phyloP scores from a whole-genome alignment of 306 rosid species.

The Trifolium subterraneum region DNA sequence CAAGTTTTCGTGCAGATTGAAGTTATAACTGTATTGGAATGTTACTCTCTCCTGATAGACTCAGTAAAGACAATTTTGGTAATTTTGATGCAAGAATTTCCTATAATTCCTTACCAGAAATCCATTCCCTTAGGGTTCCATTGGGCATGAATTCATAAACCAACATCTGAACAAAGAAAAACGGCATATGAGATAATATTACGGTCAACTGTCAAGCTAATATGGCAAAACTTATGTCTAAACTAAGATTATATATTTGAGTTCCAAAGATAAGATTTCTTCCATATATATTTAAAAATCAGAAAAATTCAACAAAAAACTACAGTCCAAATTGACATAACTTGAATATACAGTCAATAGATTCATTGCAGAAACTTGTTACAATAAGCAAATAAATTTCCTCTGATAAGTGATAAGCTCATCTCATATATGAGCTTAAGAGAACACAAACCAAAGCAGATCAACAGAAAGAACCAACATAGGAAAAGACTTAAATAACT shows the following conservation, averaged over 20 bases:
- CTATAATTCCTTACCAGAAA: slow-evolving; percentile 62
- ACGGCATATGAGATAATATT: slow-evolving; percentile 37
- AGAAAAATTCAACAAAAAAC: neutral
- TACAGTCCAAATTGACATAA: slow-evolving; percentile 15
- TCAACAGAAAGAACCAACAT: slow-evolving; percentile 36
- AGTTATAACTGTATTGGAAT: too few species aligned
- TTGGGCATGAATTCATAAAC: slow-evolving; percentile 91
- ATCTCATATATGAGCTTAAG: neutral
- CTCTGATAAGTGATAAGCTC: neutral
- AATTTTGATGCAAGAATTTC: slow-evolving; percentile 9
- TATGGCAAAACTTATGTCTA: slow-evolving; percentile 24
- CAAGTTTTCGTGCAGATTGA: too few species aligned
- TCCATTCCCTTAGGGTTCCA: slow-evolving; percentile 85
- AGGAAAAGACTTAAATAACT: slow-evolving; percentile 11
- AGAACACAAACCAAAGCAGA: slow-evolving; percentile 21
- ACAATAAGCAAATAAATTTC: neutral
- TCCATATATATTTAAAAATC: neutral
- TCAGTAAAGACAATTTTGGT: neutral
- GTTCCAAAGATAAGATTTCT: slow-evolving; percentile 12
- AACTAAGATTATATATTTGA: slow-evolving; percentile 8
- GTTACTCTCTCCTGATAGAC: too few species aligned
- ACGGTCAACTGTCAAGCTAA: slow-evolving; percentile 1
- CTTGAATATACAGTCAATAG: slow-evolving; percentile 26
- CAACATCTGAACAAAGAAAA: slow-evolving; percentile 73
- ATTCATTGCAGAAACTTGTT: slow-evolving; percentile 5